Evolutionary conservation across 441 rosid genomes (phyloP), one percentile per base, ranked within the genome.

Genomic region (Populus hybrid): DNA sequence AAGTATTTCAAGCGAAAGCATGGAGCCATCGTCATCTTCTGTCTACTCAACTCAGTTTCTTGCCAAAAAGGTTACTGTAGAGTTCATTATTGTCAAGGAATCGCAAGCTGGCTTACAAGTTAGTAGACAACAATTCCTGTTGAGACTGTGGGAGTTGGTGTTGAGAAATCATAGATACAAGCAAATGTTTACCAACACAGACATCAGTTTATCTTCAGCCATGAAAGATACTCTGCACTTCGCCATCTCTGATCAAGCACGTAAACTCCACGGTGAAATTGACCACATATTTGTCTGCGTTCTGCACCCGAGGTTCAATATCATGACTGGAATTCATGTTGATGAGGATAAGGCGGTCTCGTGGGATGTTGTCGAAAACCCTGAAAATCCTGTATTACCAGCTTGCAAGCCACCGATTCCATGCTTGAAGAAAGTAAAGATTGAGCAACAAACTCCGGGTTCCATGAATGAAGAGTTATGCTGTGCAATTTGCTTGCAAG

Each of bases 341-440:
- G 29, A 26, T 0, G 31, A n/a, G 29, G 68, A 64, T 9, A 26
- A 64, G 12, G 68, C 12, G 2, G 68, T 64, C 16, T 64, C 28
- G 12, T 64, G 68, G 68, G 29, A 64, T 26, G 11, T 9, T 23
- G 28, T 26, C 2, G 68, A 26, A 9, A 21, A 23, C 66, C 10
- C 26, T 20, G 24, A 20, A 0, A 63, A 63, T 9, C 28, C 26
- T 9, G 68, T 64, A 1, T 9, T 64, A 0, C 26, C 28, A 64
- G 68, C 29, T 26, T 64, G 68, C 68, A 64, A 64, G 29, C 68
- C 68, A 64, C 68, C 68, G 31, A 64, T 64, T 64, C 68, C 68
- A 26, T 64, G 68, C 68, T 64, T 64, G 68, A 64, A 64, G 68
- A 64, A 26, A 26, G 16, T 12, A 9, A 64, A 26, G 29, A 26